These are phyloP conservation scores for Melocanna baccifera DNA, from an alignment of 176 grass and related monocot species.

Conservation along the genomic window DNA sequence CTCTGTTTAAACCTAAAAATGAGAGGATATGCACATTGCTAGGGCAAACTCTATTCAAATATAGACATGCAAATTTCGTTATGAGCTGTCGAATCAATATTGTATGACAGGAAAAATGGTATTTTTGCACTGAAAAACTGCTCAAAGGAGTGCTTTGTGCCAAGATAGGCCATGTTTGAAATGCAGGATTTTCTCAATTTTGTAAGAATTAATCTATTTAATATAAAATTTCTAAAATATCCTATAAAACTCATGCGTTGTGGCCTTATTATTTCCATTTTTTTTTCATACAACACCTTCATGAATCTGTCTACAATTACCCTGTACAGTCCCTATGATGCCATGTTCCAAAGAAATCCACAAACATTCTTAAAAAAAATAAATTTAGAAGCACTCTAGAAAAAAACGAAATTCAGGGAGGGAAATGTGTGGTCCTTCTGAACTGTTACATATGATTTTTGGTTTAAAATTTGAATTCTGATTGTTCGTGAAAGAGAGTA, in stretches of 20 bases:
- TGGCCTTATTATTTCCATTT: neutral
- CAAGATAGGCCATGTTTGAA: neutral
- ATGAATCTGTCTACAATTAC: neutral
- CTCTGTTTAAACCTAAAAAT: neutral
- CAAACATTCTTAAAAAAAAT: neutral
- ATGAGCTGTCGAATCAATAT: neutral
- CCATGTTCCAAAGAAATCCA: neutral
- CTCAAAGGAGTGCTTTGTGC: neutral
- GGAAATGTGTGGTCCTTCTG: neutral
- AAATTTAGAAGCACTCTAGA: neutral
- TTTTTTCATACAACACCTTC: neutral
- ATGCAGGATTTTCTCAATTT: no score
- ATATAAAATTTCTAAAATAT: no score
- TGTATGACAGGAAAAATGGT: neutral
- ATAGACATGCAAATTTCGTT: neutral
- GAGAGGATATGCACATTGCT: neutral
- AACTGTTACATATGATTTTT: no score
- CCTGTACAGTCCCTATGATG: neutral
- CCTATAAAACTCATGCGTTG: no score
- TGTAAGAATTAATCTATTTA: no score
- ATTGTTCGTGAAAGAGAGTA: no score
- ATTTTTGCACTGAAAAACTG: neutral
- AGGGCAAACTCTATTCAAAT: neutral
- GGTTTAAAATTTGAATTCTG: no score
- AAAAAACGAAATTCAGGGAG: neutral